Base-by-base conservation (phyloP, 2,329 filamentous ascomycete species). In the Claviceps monticola region DNA sequence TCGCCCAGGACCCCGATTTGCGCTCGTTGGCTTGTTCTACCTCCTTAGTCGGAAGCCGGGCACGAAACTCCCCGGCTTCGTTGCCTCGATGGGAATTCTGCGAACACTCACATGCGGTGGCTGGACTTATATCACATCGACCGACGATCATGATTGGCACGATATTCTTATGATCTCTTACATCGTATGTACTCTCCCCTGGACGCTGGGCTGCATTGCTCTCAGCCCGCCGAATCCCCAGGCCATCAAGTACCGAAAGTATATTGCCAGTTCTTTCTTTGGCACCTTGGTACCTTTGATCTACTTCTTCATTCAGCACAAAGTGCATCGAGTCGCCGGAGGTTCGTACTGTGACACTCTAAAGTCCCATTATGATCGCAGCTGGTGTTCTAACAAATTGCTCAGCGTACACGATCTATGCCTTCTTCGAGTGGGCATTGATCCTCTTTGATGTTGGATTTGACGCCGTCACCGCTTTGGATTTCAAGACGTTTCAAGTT, bases 81-180 rank as follows among this genome's bases (percentile, higher is more conserved):
- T 97, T 55, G 84, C 84, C 46, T 77, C 78, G 42, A 83, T 87
- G 60, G 93, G 93, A 52, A 59, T 96, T 50, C 84, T 97, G 63
- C 82, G 93, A 60, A 96, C 91, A 9, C 71, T 97, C 53, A 95
- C 89, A 4, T 98, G 93, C 64, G 93, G 91, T 60, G 93, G 93
- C 54, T 98, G 93, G 91, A 96, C 93, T 50, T 98, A 97, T 68
- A 83, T 98, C 55, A 98, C 93, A 26, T 97, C 93, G 56, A 98
- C 93, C 44, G 93, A 98, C 66, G 88, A 97, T 66, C 93, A 98
- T 68, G 83, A 95, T 68, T 97, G 89, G 90, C 93, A 98, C 67
- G 93, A 98, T 64, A 91, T 97, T 56, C 91, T 98, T 67, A 98
- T 98, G 93, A 96, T 98, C 60, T 94, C 89, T 14, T 98, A 98